Conservation (phyloP, 2,329 filamentous ascomycete species). For the Dactylonectria estremocensis region DNA sequence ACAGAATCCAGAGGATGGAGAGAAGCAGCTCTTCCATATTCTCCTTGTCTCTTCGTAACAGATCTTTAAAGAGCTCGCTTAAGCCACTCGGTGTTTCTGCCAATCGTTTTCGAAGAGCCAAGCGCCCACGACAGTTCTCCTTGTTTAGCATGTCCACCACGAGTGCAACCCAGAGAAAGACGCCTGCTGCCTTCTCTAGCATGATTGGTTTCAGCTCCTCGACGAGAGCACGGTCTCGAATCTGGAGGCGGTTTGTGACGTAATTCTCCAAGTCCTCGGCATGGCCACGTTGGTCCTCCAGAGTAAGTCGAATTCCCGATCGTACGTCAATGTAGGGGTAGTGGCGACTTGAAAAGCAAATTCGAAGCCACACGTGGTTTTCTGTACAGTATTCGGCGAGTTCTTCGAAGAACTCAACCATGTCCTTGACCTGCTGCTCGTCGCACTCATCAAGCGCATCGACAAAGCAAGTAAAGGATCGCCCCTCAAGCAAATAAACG, state of each 20-base stretch:
- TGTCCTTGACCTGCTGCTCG: conserved; percentile 55
- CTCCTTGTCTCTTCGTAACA: background rate
- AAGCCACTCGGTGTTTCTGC: background rate
- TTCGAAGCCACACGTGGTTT: conserved; percentile 38
- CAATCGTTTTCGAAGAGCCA: background rate
- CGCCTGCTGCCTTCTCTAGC: too few relatives aligned
- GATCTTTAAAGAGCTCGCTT: conserved; percentile 3
- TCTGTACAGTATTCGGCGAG: conserved; percentile 49
- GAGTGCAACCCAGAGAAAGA: too few relatives aligned
- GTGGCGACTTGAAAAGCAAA: conserved; percentile 61
- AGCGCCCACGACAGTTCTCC: background rate
- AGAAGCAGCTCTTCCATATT: background rate
- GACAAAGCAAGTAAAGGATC: conserved; percentile 40
- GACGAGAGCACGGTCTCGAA: too few relatives aligned
- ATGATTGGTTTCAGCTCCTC: too few relatives aligned
- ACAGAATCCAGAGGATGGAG: conserved; percentile 16
- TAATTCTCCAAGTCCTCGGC: conserved; percentile 40
- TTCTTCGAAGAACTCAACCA: conserved; percentile 59
- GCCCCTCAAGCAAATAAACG: conserved; percentile 4
- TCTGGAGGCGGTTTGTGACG: too few relatives aligned
- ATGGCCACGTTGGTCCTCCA: conserved; percentile 43
- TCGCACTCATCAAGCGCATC: conserved; percentile 65
- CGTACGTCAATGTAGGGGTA: conserved; percentile 51
- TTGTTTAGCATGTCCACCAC: too few relatives aligned
- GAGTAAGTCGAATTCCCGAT: conserved; percentile 21